Evolutionary conservation across 495 filamentous ascomycete species (phyloP).

Genomic region (Xylaria scruposa): DNA sequence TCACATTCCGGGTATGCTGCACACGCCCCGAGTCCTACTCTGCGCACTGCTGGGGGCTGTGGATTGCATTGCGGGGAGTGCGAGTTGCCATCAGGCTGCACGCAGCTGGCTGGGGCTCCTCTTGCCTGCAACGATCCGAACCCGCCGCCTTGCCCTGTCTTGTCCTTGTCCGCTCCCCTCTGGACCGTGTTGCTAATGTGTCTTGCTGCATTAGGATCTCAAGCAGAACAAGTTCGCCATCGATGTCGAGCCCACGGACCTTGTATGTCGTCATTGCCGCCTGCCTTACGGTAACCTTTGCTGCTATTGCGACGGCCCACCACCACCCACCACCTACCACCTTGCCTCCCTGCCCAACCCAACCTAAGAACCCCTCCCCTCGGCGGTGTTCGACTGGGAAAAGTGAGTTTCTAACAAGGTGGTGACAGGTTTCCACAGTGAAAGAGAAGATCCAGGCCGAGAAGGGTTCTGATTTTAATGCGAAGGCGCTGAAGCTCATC

Average conservation of each 20-base stretch:
- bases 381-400: not conserved
- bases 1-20: constrained; percentile 56
- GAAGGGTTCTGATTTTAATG: constrained; percentile 79
- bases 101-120: constrained; percentile 21
- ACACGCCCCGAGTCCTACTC: constrained; percentile 4
- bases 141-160: constrained; percentile 16
- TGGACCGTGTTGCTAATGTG: constrained; percentile 41
- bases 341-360: not conserved
- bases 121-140: constrained; percentile 27
- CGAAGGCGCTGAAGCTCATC: constrained; percentile 88
- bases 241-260: constrained; percentile 91
- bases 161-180: not conserved
- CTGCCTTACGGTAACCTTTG: constrained; percentile 34
- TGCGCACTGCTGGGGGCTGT: not conserved
- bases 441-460: constrained; percentile 89
- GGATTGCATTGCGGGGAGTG: constrained; percentile 21
- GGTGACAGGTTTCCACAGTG: constrained; percentile 75
- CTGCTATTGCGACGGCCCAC: not conserved
- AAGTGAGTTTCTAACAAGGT: constrained; percentile 16
- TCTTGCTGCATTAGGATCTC: constrained; percentile 69
- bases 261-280: constrained; percentile 64
- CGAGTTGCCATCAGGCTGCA: constrained; percentile 20
- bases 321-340: constrained; percentile 27
- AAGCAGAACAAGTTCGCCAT: constrained; percentile 98
- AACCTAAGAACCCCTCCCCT: not conserved